phyloP scores from a whole-genome alignment of 2,329 filamentous ascomycete species.

The Plectosphaerella plurivora region DNA sequence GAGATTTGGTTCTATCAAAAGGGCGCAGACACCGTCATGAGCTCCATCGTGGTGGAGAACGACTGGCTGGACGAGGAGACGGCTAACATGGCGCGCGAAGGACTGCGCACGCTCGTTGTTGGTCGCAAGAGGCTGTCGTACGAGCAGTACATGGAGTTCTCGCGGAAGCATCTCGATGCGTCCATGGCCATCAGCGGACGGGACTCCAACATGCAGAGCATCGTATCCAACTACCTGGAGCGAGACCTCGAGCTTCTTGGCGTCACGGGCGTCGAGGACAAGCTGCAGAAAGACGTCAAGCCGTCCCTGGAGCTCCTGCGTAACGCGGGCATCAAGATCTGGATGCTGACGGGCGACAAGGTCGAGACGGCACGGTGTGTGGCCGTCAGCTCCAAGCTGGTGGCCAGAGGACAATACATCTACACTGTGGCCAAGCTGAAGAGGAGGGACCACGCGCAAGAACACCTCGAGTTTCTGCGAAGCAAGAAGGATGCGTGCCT shows the following conservation, averaged over 20 bases:
- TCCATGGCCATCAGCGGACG: constrained; percentile 75
- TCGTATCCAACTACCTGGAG: constrained; percentile 79
- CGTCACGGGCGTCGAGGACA: constrained; percentile 98
- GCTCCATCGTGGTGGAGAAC: constrained; percentile 88
- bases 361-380: constrained; percentile 97
- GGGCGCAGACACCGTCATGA: constrained; percentile 97
- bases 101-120: constrained; percentile 87
- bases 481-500: constrained; percentile 84
- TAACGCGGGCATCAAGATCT: constrained; percentile 98
- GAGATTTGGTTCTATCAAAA: constrained; percentile 99
- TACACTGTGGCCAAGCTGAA: constrained; percentile 86
- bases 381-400: constrained; percentile 89
- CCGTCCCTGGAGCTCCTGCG: constrained; percentile 89
- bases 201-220: constrained; percentile 74
- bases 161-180: constrained; percentile 69
- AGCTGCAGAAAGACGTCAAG: constrained; percentile 92
- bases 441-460: constrained; percentile 78
- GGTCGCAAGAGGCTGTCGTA: constrained; percentile 82
- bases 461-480: constrained; percentile 82
- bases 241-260: constrained; percentile 85
- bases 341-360: constrained; percentile 99
- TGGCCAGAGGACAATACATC: constrained; percentile 90
- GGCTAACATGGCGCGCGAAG: constrained; percentile 98
- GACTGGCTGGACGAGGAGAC: constrained; percentile 99
- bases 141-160: constrained; percentile 79